Evolutionary conservation across 371 early-diverging fungal species (phyloP).

Genomic region (Mucor circinelloides): DNA sequence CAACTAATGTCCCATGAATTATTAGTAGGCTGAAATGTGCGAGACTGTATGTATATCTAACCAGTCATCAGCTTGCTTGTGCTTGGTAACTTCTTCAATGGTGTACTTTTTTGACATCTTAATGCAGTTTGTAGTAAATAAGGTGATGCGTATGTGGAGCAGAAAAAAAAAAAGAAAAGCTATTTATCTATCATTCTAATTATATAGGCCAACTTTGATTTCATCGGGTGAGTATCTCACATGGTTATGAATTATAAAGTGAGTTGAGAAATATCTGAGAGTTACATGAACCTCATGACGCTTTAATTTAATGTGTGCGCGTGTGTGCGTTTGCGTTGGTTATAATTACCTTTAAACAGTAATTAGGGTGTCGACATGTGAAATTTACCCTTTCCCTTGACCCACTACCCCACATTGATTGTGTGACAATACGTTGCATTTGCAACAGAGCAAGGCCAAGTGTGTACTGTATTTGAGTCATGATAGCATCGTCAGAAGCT

Average conservation of each 20-base stretch:
- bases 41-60: background rate
- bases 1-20: slow-evolving; percentile 57
- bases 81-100: slow-evolving; percentile 73
- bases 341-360: background rate
- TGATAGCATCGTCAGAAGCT: background rate
- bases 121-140: background rate
- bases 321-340: background rate
- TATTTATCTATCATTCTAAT: background rate
- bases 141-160: background rate
- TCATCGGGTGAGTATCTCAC: slow-evolving; percentile 22
- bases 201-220: background rate
- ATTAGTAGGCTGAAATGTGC: background rate
- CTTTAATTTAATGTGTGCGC: background rate
- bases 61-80: slow-evolving; percentile 75
- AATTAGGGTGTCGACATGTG: background rate
- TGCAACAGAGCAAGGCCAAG: background rate
- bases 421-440: background rate
- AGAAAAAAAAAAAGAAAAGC: background rate
- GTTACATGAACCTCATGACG: slow-evolving; percentile 12
- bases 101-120: slow-evolving; percentile 52
- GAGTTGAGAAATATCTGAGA: background rate
- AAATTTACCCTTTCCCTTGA: background rate
- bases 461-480: background rate
- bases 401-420: slow-evolving; percentile 14
- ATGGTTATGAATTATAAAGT: slow-evolving; percentile 6